Conservation (phyloP, 345 rosid genomes). For the Aquilaria malaccensis region DNA sequence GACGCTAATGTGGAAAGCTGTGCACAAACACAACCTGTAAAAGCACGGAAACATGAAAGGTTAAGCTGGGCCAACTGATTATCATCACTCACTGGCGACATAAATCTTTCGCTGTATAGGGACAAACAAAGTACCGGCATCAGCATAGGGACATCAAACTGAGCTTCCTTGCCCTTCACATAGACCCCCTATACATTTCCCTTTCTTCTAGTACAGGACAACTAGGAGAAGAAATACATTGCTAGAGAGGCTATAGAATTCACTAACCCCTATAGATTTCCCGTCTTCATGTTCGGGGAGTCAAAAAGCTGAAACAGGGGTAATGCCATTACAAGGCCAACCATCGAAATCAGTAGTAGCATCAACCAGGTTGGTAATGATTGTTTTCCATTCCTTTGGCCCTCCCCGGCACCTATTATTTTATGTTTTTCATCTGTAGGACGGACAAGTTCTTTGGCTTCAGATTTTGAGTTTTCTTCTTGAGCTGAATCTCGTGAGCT, state of each 20-base stretch:
- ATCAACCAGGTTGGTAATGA: conserved; percentile 81
- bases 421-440: conserved; percentile 30
- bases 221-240: background rate
- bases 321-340: conserved; percentile 92
- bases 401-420: conserved; percentile 24
- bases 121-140: conserved; percentile 6
- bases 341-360: conserved; percentile 74
- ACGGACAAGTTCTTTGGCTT: conserved; percentile 28
- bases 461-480: conserved; percentile 26
- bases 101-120: conserved; percentile 8
- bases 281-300: conserved; percentile 1
- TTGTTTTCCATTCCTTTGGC: conserved; percentile 48
- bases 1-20: no score
- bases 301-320: conserved; percentile 92
- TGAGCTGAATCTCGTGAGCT: conserved; percentile 28
- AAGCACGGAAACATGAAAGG: no score
- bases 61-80: no score
- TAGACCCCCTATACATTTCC: conserved; percentile 19
- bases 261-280: conserved; percentile 18
- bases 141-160: conserved; percentile 14
- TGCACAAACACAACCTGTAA: no score
- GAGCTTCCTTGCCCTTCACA: background rate
- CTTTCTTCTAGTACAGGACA: background rate
- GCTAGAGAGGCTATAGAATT: conserved; percentile 3
- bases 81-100: no score